These are phyloP conservation scores for Artemisia argyi DNA, from an alignment of 129 eudicot species.

Conservation along the genomic window DNA sequence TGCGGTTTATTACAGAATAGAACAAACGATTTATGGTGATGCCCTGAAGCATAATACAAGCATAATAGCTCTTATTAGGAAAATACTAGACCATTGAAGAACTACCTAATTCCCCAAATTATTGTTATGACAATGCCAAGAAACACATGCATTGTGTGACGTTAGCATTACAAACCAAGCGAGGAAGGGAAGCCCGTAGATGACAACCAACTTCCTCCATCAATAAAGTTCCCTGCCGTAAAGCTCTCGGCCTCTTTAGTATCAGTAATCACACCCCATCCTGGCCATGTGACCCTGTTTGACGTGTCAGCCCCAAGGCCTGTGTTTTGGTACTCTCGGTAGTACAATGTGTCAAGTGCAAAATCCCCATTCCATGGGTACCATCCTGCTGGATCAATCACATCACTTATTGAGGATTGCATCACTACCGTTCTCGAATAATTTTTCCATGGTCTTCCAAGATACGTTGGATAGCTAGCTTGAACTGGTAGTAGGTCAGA, in stretches of 20 bases:
- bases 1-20: too few species aligned
- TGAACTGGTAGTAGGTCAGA: constrained; percentile 26
- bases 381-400: constrained; percentile 65
- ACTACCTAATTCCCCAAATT: too few species aligned
- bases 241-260: constrained; percentile 35
- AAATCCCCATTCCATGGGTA: constrained; percentile 49
- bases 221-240: constrained; percentile 43
- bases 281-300: constrained; percentile 53
- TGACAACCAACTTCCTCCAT: constrained; percentile 51
- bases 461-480: constrained; percentile 33
- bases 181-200: constrained; percentile 33
- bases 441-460: constrained; percentile 65
- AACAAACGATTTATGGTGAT: too few species aligned
- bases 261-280: constrained; percentile 46
- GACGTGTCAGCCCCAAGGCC: constrained; percentile 59
- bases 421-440: constrained; percentile 49
- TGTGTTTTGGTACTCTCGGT: constrained; percentile 47
- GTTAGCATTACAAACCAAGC: constrained; percentile 2
- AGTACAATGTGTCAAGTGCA: constrained; percentile 41
- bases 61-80: too few species aligned
- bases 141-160: too few species aligned
- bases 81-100: too few species aligned
- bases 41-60: too few species aligned
- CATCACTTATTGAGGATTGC: constrained; percentile 47
- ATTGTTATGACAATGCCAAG: too few species aligned